Evolutionary conservation across 441 rosid genomes (phyloP).

Genomic region (Corymbia calophylla): DNA sequence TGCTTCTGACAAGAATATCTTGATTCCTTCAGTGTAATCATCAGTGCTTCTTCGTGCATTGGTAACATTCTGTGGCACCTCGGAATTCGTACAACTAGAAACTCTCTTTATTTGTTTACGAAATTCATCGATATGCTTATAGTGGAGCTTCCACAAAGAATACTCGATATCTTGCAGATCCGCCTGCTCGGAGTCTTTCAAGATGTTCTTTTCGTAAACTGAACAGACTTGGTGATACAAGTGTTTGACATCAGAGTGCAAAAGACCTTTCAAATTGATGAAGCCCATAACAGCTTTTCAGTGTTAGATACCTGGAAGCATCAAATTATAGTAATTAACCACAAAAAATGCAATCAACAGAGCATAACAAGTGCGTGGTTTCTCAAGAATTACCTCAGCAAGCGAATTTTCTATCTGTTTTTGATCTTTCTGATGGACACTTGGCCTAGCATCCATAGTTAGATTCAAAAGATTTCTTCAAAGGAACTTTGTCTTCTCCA

Average conservation of each 20-base stretch:
- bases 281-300: constrained; percentile 64
- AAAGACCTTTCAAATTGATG: constrained; percentile 46
- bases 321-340: neutral
- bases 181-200: constrained; percentile 30
- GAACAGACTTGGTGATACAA: constrained; percentile 49
- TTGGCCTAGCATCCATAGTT: neutral
- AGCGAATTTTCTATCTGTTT: neutral
- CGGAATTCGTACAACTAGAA: constrained; percentile 6
- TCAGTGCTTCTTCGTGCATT: constrained; percentile 14
- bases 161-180: constrained; percentile 82
- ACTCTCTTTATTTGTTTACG: constrained; percentile 54
- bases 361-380: neutral
- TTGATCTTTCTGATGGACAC: neutral
- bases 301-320: constrained; percentile 50
- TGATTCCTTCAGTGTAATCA: constrained; percentile 41
- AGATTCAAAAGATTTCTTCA: neutral
- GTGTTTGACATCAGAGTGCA: constrained; percentile 46
- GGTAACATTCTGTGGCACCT: constrained; percentile 6
- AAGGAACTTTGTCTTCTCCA: neutral
- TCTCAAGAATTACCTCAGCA: constrained; percentile 38
- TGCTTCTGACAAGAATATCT: constrained; percentile 54
- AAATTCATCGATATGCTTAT: constrained; percentile 76
- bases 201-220: constrained; percentile 50
- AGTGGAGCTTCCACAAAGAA: constrained; percentile 86
- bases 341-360: neutral